Percentiles rank a stretch among this genome's conserved stretches.
Evolutionary conservation across 2,329 filamentous ascomycete species (phyloP).

Genomic region (Cladophialophora immunda): DNA sequence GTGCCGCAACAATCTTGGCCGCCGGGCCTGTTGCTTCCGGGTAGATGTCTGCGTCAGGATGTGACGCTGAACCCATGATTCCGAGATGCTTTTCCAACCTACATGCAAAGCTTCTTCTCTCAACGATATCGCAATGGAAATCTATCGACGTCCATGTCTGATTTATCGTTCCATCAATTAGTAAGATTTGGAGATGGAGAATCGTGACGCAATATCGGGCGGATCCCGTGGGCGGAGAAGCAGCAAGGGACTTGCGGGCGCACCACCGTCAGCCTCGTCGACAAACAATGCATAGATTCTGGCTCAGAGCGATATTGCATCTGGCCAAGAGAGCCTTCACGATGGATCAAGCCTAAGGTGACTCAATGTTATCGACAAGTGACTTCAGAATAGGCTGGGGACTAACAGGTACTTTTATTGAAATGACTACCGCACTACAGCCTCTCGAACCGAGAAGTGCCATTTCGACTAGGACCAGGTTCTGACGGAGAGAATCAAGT

Average conservation of each 20-base stretch:
- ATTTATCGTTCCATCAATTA: background rate
- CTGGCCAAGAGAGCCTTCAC: background rate
- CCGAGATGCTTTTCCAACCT: background rate
- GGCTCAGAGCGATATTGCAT: background rate
- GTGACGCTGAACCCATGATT: slow-evolving; percentile 40
- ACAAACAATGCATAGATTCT: too few species aligned
- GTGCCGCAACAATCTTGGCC: slow-evolving; percentile 48
- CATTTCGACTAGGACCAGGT: too few species aligned
- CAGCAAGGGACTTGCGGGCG: background rate
- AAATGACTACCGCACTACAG: too few species aligned
- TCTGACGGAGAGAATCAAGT: too few species aligned
- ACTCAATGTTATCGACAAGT: background rate
- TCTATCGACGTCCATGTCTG: background rate
- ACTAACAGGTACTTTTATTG: background rate
- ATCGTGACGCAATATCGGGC: slow-evolving; percentile 9
- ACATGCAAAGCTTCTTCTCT: background rate
- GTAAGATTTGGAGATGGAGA: background rate
- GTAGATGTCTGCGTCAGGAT: slow-evolving; percentile 54
- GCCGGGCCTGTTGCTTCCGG: slow-evolving; percentile 57
- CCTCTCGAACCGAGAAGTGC: background rate
- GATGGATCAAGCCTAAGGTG: background rate
- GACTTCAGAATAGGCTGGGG: background rate
- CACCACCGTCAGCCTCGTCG: background rate
- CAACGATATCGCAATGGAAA: background rate
- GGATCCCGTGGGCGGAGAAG: background rate